Base-by-base conservation (phyloP, 192 early-diverging fungal genomes). In the Backusella westeae region DNA sequence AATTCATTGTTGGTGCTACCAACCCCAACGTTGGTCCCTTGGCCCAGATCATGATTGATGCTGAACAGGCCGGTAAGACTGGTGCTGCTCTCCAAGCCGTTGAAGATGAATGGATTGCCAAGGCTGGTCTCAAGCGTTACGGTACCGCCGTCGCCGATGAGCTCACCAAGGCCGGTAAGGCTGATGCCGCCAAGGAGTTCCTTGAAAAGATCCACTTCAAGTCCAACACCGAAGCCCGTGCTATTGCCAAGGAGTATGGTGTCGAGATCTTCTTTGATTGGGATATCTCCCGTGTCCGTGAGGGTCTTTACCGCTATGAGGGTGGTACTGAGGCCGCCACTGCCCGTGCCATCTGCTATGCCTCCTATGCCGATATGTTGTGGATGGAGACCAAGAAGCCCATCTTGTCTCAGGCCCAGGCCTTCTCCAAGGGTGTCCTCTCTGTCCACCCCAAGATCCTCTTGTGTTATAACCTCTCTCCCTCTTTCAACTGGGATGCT, bases 341-440 rank as follows among this genome's bases (percentile, higher is more conserved):
- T 77, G 90, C 92, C 85, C 92, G 94, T 81, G 92, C 89, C 53
- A 83, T 91, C 36, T 92, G 93, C 66, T 97, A 96, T 80, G 91
- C 95, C 69, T 91, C 91, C 12, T 96, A 96, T 90, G 90, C 93
- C 82, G 95, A 97, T 85, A 85, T 97, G 63, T 84, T 97, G 46
- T 97, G 96, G 97, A 97, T 97, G 97, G 96, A 99, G 87, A 99
- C 97, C 74, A 95, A 95, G 85, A 95, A 92, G 83, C 97, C 97
- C 35, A 97, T 98, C 75, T 88, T 93, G 73, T 82, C 88, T 59
- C 97, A 99, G 87, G 96, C 97, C 73, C 89, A 92, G 80, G 90
- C 97, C 86, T 99, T 99, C 85, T 76, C 96, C 49, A 78, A 87
- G 34, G 96, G 95, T 72, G 96, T 99, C n/a, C 89, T 89, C 72